These are phyloP conservation scores for Colletotrichum chrysophilum DNA, from an alignment of 2,329 filamentous ascomycete genomes.

Conservation along the genomic window DNA sequence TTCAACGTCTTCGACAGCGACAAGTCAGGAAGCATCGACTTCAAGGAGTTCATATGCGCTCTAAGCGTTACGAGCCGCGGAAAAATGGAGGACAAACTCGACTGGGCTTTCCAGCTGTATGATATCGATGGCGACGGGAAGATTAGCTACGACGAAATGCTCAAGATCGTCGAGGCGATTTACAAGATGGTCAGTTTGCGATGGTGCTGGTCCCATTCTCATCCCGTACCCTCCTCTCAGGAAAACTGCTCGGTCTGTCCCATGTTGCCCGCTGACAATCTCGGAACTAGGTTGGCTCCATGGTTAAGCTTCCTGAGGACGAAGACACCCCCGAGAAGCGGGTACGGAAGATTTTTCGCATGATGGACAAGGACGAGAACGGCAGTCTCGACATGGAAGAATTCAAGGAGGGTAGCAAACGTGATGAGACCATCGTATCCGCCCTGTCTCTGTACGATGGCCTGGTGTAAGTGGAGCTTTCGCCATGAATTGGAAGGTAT, in stretches of 20 bases:
- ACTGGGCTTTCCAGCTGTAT: conserved; percentile 99
- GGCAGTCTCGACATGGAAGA: conserved; percentile 96
- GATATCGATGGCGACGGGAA: conserved; percentile 99
- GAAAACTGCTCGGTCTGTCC: background rate
- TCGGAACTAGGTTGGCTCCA: conserved; percentile 80
- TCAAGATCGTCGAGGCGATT: conserved; percentile 97
- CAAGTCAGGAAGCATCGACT: conserved; percentile 97
- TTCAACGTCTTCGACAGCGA: conserved; percentile 99
- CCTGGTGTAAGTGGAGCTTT: conserved; percentile 66
- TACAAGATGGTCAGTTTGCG: conserved; percentile 88
- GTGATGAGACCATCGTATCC: conserved; percentile 98
- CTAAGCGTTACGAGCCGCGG: conserved; percentile 95
- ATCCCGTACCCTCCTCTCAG: background rate
- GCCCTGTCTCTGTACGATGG: conserved; percentile 96
- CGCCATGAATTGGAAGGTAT: background rate
- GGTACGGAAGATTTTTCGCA: conserved; percentile 96
- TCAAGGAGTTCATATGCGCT: conserved; percentile 99
- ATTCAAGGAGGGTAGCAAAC: conserved; percentile 99
- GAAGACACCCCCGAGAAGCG: conserved; percentile 99
- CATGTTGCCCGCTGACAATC: background rate
- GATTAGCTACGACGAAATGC: conserved; percentile 99
- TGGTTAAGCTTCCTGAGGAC: conserved; percentile 98
- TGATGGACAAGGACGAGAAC: conserved; percentile 99
- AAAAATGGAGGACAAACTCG: conserved; percentile 99
- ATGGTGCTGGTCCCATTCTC: background rate